These are phyloP conservation scores for Fusarium temperatum DNA, from an alignment of 2,329 filamentous ascomycete species.

Conservation along the genomic window DNA sequence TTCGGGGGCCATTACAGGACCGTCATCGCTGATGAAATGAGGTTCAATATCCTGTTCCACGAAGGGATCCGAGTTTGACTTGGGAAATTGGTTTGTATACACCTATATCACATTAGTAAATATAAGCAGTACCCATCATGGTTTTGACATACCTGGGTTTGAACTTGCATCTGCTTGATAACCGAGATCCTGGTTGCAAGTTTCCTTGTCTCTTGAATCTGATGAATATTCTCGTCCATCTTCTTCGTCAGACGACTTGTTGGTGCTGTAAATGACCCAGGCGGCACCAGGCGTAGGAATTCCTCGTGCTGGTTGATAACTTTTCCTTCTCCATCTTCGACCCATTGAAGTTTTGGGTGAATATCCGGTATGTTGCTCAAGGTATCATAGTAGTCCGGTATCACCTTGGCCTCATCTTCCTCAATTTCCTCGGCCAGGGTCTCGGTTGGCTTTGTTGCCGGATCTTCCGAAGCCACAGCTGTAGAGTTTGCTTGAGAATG, in stretches of 20 bases:
- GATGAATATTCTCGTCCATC: constrained; percentile 89
- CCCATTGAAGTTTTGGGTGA: constrained; percentile 80
- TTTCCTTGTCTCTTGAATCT: constrained; percentile 97
- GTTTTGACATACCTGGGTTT: constrained; percentile 78
- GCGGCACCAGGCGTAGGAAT: constrained; percentile 79
- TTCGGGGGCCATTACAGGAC: constrained; percentile 85
- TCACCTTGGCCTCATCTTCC: constrained; percentile 80
- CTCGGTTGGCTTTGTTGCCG: constrained; percentile 65
- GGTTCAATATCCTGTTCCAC: constrained; percentile 85
- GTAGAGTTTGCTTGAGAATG: constrained; percentile 50
- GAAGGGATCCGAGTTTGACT: constrained; percentile 92
- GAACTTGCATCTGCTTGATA: constrained; percentile 99
- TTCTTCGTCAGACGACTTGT: constrained; percentile 78
- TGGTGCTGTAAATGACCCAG: constrained; percentile 79
- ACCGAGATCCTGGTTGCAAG: constrained; percentile 96
- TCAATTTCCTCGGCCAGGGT: constrained; percentile 96
- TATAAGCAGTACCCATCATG: neutral
- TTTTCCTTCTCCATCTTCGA: constrained; percentile 87
- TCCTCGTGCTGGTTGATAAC: constrained; percentile 90
- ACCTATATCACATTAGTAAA: constrained; percentile 62
- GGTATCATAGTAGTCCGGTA: constrained; percentile 95
- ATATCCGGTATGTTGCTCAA: constrained; percentile 88
- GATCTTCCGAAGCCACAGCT: constrained; percentile 55
- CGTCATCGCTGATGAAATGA: constrained; percentile 89
- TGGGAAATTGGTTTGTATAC: constrained; percentile 98